Evolutionary conservation across 495 filamentous ascomycete species (phyloP).

Genomic region (Thermochaetoides thermophila): DNA sequence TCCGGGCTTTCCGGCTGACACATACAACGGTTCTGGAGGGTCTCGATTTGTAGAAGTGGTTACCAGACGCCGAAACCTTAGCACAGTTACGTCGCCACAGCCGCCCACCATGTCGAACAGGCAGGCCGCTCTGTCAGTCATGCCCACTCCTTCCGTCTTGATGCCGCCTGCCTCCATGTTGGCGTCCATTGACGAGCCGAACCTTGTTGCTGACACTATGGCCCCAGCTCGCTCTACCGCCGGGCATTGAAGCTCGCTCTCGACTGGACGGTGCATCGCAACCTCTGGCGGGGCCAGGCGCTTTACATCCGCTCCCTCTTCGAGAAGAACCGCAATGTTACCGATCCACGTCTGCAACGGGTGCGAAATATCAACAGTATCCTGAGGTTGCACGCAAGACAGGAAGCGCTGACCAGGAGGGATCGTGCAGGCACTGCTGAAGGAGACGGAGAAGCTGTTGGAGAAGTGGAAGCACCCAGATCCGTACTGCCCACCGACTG

Average conservation of each 20-base stretch:
- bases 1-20: background rate
- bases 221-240: constrained; percentile 72
- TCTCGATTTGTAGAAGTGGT: background rate
- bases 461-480: constrained; percentile 97
- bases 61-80: background rate
- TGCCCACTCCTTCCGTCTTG: background rate
- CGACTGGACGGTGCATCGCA: constrained; percentile 84
- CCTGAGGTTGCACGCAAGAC: background rate
- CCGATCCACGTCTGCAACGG: constrained; percentile 74
- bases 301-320: constrained; percentile 92
- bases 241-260: constrained; percentile 83
- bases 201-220: constrained; percentile 5
- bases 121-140: constrained; percentile 32
- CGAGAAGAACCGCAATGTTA: constrained; percentile 78
- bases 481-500: constrained; percentile 73
- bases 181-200: background rate
- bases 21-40: constrained; percentile 1
- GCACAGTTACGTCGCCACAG: constrained; percentile 1
- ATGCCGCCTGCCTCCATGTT: too few species aligned
- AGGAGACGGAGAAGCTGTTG: constrained; percentile 74
- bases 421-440: constrained; percentile 49
- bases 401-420: constrained; percentile 1
- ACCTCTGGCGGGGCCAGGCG: constrained; percentile 87
- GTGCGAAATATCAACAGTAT: constrained; percentile 34
- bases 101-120: constrained; percentile 26